Base-by-base conservation (phyloP, 2,329 filamentous ascomycete genomes). In the Penicillium freii region DNA sequence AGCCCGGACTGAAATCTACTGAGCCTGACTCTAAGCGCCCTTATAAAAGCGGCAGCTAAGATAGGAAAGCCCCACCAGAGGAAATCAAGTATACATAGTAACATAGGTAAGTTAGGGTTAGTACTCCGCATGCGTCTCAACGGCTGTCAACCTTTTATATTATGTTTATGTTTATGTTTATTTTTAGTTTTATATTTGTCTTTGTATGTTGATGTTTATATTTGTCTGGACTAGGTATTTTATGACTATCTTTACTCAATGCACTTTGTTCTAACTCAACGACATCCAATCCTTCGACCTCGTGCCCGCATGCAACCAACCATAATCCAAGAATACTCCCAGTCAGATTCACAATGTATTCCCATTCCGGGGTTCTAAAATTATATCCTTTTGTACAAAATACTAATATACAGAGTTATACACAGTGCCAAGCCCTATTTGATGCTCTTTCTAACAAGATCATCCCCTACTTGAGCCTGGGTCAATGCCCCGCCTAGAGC, bases 401-500 rank as follows among this genome's bases (percentile, higher is more conserved):
- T 33, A 11, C 43, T 19, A 33, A 47, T 15, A 29, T 49, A 39
- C 33, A 27, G 7, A 27, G 17, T 27, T 27, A 47, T 33, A 34
- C 13, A 23, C 15, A 23, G 23, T n/a, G 25, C 11, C 21, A 25
- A 19, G 23, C 47, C 36, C 50, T 52, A 52, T 46, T 5, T 34
- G 2, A 44, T 25, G 10, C 13, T 43, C 10, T 4, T 19, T 5
- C 15, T 27, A 15, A 9, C 4, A 5, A 9, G 1, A 5, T 62
- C 58, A 2, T 59, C 52, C 1, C 69, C 67, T 2, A 62, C 27
- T 5, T 63, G 62, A 36, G 59, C 70, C n/a, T 56, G 58, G 1
- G 71, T 74, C 58, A 72, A 23, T 5, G 69, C 62, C 0, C 68
- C 71, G 9, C 72, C 72, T 4, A 74, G 57, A 15, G 63, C 11